Conservation (phyloP, 1,139 yeast species). For the Yamadazyma membranifaciens region DNA sequence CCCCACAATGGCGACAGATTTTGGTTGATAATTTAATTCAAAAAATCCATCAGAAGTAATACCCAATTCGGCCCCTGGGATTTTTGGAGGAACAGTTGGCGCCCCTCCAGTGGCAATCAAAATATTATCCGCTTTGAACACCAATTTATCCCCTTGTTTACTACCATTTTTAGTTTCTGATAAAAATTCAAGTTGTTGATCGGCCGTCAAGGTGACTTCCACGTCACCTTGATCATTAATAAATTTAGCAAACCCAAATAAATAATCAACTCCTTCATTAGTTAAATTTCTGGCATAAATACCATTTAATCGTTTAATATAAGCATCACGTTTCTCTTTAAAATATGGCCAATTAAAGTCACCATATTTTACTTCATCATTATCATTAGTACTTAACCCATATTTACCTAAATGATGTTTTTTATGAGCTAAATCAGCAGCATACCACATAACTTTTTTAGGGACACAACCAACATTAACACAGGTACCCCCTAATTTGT, state of each 20-base stretch:
- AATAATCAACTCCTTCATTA: constrained; percentile 84
- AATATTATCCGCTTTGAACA: constrained; percentile 76
- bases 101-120: constrained; percentile 94
- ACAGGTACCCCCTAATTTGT: constrained; percentile 91
- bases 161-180: constrained; percentile 16
- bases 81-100: constrained; percentile 65
- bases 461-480: constrained; percentile 99
- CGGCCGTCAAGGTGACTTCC: constrained; percentile 59
- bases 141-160: constrained; percentile 50
- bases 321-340: constrained; percentile 89
- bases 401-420: constrained; percentile 74
- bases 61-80: constrained; percentile 83
- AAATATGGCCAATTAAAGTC: constrained; percentile 78
- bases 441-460: constrained; percentile 98
- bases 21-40: constrained; percentile 75
- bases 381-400: constrained; percentile 61
- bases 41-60: constrained; percentile 92
- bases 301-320: constrained; percentile 81
- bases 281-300: constrained; percentile 84
- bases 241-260: constrained; percentile 88
- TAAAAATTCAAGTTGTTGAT: constrained; percentile 39
- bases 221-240: constrained; percentile 63
- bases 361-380: constrained; percentile 49
- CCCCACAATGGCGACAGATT: constrained; percentile 91
- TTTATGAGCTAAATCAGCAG: constrained; percentile 81